Conservation (phyloP, 768 basidiomycete species). For the Leccinellum luteum region DNA sequence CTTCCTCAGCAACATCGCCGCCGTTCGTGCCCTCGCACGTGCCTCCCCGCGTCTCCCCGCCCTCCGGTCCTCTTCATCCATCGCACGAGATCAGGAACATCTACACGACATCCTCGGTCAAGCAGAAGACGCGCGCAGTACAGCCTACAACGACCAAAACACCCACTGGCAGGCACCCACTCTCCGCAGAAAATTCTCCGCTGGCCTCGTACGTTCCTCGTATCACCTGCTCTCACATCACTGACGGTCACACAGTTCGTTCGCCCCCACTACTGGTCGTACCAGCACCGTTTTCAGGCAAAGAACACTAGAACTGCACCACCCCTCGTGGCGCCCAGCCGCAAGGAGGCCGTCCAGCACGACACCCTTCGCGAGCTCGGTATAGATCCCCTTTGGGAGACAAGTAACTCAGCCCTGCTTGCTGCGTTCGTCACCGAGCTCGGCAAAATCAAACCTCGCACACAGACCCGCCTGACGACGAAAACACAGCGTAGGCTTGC, state of each 20-base stretch:
- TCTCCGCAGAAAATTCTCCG: constrained; percentile 27
- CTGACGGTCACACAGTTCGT: constrained; percentile 38
- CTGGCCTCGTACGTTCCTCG: constrained; percentile 18
- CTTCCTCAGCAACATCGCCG: constrained; percentile 1
- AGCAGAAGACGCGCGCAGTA: constrained; percentile 20
- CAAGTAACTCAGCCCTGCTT: constrained; percentile 58
- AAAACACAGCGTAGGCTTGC: constrained; percentile 75
- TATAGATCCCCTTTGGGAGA: constrained; percentile 72
- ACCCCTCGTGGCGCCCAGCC: constrained; percentile 54
- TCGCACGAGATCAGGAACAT: constrained; percentile 23
- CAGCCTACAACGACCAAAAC: constrained; percentile 6
- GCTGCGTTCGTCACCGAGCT: constrained; percentile 63
- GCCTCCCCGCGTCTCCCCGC: background rate
- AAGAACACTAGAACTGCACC: constrained; percentile 25
- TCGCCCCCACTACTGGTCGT: constrained; percentile 43
- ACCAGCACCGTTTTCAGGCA: constrained; percentile 35
- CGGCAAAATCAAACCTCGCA: constrained; percentile 76
- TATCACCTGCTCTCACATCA: background rate
- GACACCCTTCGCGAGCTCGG: constrained; percentile 73
- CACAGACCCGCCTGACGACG: constrained; percentile 68
- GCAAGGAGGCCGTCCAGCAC: constrained; percentile 46
- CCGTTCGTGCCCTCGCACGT: constrained; percentile 15
- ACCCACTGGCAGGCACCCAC: constrained; percentile 22
- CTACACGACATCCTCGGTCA: constrained; percentile 26
- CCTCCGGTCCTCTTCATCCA: constrained; percentile 13